Conservation (phyloP, 495 filamentous ascomycete species). For the Aspergillus campestris region DNA sequence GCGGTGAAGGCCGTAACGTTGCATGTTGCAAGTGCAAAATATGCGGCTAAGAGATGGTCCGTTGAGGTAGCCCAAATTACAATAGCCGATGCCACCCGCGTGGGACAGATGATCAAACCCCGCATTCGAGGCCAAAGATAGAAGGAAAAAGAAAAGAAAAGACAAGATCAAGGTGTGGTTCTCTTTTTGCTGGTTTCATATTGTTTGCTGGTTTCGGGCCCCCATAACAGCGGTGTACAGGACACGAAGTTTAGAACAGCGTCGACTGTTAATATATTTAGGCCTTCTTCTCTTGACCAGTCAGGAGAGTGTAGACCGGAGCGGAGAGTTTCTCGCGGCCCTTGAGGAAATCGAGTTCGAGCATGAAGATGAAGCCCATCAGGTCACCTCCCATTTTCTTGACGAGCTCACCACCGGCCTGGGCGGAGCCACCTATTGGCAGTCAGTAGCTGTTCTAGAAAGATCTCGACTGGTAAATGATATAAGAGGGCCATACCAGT, state of each 20-base stretch:
- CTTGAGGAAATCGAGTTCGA: slow-evolving; percentile 92
- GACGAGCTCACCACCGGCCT: slow-evolving; percentile 78
- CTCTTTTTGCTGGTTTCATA: too few relatives aligned
- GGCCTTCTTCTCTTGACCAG: slow-evolving; percentile 41
- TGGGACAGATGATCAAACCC: neutral
- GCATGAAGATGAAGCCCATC: slow-evolving; percentile 85
- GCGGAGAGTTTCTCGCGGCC: slow-evolving; percentile 82
- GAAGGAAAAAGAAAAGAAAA: slow-evolving; percentile 2
- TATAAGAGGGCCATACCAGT: slow-evolving; percentile 59
- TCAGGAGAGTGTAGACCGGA: slow-evolving; percentile 76
- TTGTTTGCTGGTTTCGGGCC: too few relatives aligned
- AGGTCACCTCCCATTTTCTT: slow-evolving; percentile 75
- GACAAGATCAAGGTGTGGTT: neutral
- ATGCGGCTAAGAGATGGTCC: too few relatives aligned
- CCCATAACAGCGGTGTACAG: too few relatives aligned
- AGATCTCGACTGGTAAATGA: neutral
- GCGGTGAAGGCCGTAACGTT: too few relatives aligned
- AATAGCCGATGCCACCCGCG: too few relatives aligned
- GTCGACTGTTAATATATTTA: neutral
- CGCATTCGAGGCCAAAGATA: neutral
- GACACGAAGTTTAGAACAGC: too few relatives aligned
- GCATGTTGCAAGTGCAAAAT: too few relatives aligned
- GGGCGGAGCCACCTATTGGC: slow-evolving; percentile 74
- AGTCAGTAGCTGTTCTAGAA: neutral
- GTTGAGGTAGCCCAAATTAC: too few relatives aligned